Base-by-base conservation (phyloP, 2,329 filamentous ascomycete species). In the Metarhizium brunneum region DNA sequence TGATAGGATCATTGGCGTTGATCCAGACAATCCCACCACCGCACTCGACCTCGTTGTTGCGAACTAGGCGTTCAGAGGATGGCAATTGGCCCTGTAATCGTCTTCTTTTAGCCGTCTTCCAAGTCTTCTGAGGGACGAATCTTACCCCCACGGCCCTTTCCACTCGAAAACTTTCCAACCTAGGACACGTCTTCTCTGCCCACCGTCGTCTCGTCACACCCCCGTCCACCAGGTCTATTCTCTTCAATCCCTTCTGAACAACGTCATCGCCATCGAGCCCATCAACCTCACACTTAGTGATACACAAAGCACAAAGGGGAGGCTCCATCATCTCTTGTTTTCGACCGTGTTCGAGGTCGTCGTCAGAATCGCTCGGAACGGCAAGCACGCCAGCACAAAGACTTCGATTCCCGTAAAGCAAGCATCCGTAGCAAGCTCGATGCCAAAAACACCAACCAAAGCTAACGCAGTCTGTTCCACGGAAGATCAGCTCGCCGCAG, bases 361-460 rank as follows among this genome's bases (percentile, higher is more conserved):
- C 6, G 59, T 56, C 18, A 68, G 75, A 58, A 77, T 58, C 7
- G 73, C 68, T 52, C 58, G 57, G 1, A 76, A 57, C 2, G n/a
- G 20, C 47, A 35, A 59, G 61, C 20, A 71, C 62, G 2, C 70
- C 74, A 20, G 62, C 63, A 25, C 70, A 68, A 2, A 76, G 64
- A 13, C 67, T 59, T 57, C 67, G 70, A 55, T 66, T 73, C 18
- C 79, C 77, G 56, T 71, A 83, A 43, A 82, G 66, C 58, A 83
- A 63, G 63, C 79, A 83, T 16, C 80, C 79, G 64, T 81, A 83
- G 63, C 79, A 83, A 1, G 66, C 70, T 43, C 72, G 70, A 62
- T 83, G 80, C 81, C 79, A 83, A 63, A 83, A 83, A 61, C 78
- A 82, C 80, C 76, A 83, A 0, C 79, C 79, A n/a, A 83, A 70